Evolutionary conservation across 1,284 basidiomycete species (phyloP).

Genomic region (Microbotryum scabiosae): DNA sequence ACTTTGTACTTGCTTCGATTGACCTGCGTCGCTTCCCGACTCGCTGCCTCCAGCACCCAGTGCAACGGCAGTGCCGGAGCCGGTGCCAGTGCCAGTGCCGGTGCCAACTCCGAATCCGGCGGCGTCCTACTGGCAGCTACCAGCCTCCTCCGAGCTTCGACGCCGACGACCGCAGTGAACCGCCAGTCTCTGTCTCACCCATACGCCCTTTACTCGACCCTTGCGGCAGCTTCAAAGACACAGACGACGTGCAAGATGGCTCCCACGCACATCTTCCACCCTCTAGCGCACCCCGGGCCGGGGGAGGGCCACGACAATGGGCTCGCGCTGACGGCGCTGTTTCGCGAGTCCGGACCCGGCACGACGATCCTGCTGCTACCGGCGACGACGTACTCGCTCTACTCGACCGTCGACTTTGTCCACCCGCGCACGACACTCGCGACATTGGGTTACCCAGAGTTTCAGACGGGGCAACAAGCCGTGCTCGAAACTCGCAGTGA

Average conservation of each 20-base stretch:
- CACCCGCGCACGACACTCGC: slow-evolving; percentile 29
- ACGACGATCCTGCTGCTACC: slow-evolving; percentile 30
- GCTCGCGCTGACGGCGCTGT: slow-evolving; percentile 25
- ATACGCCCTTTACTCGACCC: no score
- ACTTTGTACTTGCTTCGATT: no score
- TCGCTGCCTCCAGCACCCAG: no score
- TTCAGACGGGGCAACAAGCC: slow-evolving; percentile 28
- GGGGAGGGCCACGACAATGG: slow-evolving; percentile 20
- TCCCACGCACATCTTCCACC: slow-evolving; percentile 20
- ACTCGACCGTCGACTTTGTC: slow-evolving; percentile 22
- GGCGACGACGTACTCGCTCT: slow-evolving; percentile 19
- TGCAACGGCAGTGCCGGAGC: no score
- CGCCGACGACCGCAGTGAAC: no score
- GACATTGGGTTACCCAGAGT: slow-evolving; percentile 32
- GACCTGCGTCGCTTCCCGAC: no score
- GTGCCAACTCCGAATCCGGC: no score
- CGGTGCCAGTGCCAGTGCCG: no score
- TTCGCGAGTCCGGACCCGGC: slow-evolving; percentile 24
- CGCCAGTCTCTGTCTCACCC: no score
- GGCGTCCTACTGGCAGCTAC: no score
- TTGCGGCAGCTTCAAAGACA: no score
- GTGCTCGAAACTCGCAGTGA: slow-evolving; percentile 30
- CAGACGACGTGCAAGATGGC: background rate
- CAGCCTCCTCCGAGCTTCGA: no score
- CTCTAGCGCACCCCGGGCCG: background rate